These are phyloP conservation scores for Fusarium dimerum DNA, from an alignment of 2,329 filamentous ascomycete species.

Conservation along the genomic window DNA sequence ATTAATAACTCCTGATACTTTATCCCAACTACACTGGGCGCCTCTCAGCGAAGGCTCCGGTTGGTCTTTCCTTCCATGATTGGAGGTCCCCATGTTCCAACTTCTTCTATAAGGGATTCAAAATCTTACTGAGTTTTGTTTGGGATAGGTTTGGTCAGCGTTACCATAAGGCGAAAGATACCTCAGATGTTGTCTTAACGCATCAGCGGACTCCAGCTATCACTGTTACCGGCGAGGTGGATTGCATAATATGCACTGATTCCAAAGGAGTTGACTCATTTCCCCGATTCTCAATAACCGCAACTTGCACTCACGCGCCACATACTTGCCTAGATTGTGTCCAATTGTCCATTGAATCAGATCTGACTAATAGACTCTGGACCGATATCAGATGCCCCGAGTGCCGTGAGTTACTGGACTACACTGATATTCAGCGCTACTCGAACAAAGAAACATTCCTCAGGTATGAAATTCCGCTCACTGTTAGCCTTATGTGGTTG, in stretches of 20 bases:
- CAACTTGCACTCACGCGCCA: conserved; percentile 36
- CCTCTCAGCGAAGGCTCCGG: conserved; percentile 8
- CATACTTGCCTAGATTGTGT: conserved; percentile 38
- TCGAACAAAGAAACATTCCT: conserved; percentile 46
- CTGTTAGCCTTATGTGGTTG: not conserved
- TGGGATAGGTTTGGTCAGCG: conserved; percentile 34
- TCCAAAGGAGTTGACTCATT: conserved; percentile 32
- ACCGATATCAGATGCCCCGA: conserved; percentile 54
- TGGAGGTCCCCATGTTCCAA: no score
- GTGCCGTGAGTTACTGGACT: conserved; percentile 45
- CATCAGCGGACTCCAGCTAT: conserved; percentile 29
- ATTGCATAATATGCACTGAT: conserved; percentile 41
- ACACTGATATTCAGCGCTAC: conserved; percentile 46
- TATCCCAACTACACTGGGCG: conserved; percentile 6
- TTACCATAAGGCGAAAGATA: conserved; percentile 32
- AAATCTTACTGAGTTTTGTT: conserved; percentile 7
- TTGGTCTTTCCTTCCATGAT: not conserved
- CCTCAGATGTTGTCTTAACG: conserved; percentile 32
- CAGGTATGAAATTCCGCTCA: conserved; percentile 32
- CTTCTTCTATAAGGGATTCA: not conserved
- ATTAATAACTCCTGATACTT: conserved; percentile 3
- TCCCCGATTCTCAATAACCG: conserved; percentile 35
- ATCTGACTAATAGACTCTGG: conserved; percentile 39
- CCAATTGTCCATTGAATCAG: conserved; percentile 35
- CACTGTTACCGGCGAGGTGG: conserved; percentile 23